These are phyloP conservation scores for Auxenochlorella protothecoides DNA, from an alignment of 139 green algal species.

Conservation along the genomic window DNA sequence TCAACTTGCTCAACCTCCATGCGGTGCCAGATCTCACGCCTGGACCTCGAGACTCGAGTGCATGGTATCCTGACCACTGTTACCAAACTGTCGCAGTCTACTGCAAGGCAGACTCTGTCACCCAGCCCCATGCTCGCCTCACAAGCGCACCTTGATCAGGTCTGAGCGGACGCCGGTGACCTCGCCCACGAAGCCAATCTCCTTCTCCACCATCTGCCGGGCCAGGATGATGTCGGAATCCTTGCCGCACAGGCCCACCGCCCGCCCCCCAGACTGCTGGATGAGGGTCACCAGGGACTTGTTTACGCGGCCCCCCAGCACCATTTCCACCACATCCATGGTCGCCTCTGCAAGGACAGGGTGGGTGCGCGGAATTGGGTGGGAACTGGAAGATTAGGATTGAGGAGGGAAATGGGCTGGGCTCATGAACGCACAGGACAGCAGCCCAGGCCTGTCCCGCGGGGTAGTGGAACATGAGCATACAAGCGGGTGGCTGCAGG, in stretches of 20 bases:
- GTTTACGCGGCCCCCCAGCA: slow-evolving; percentile 94
- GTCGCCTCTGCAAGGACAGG: slow-evolving; percentile 51
- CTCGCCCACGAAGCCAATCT: slow-evolving; percentile 92
- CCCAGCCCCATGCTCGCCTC: background rate
- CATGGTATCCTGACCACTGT: too few species aligned
- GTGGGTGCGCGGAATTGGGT: too few species aligned
- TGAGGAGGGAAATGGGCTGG: background rate
- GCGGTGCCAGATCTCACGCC: too few species aligned
- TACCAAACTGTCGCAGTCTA: too few species aligned
- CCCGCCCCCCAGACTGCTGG: slow-evolving; percentile 76
- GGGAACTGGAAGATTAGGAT: background rate
- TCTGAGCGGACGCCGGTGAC: slow-evolving; percentile 69
- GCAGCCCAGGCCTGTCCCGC: too few species aligned
- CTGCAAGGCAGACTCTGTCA: too few species aligned
- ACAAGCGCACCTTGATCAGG: slow-evolving; percentile 11
- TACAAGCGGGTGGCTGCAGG: too few species aligned
- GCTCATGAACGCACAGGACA: background rate
- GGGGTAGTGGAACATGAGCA: too few species aligned
- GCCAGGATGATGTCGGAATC: slow-evolving; percentile 79
- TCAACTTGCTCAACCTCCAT: too few species aligned
- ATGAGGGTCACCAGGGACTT: slow-evolving; percentile 95
- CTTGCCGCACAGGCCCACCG: slow-evolving; percentile 95
- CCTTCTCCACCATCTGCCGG: slow-evolving; percentile 78
- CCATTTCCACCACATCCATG: slow-evolving; percentile 99
- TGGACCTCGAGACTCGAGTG: too few species aligned